A percentile compares a stretch with the other conserved stretches of the same genome.
Evolutionary conservation across 2,329 filamentous ascomycete species (phyloP).

Genomic region (Xylaria sp.): DNA sequence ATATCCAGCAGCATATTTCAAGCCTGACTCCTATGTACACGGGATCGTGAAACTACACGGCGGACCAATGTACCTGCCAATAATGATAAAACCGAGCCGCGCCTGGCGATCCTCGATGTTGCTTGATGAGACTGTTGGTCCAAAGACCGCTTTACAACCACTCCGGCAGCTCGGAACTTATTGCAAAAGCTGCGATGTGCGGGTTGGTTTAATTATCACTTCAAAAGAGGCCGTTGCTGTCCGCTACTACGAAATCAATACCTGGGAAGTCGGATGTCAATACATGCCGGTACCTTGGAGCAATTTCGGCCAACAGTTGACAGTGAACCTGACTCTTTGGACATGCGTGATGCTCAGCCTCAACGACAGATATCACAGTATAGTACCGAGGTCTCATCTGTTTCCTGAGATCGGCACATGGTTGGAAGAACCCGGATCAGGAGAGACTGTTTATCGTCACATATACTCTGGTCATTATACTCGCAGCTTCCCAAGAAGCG

Average conservation of each 20-base stretch:
- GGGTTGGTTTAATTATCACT: not conserved
- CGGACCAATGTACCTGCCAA: not conserved
- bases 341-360: not conserved
- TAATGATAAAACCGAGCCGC: not conserved
- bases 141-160: not conserved
- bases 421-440: not conserved
- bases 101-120: not conserved
- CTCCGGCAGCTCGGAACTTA: conserved; percentile 1
- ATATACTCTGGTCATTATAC: not conserved
- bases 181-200: not conserved
- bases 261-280: not conserved
- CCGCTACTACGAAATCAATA: not conserved
- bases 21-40: not conserved
- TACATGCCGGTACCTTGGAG: not conserved
- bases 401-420: not conserved
- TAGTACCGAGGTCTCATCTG: not conserved
- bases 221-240: not conserved
- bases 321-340: not conserved
- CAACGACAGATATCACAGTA: not conserved
- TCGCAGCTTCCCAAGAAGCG: not conserved
- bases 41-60: not conserved
- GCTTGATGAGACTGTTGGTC: not conserved
- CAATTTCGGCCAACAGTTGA: not conserved
- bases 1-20: not conserved
- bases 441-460: not conserved